These are phyloP conservation scores for Hortaea werneckii DNA, from an alignment of 2,329 filamentous ascomycete species.

Conservation along the genomic window DNA sequence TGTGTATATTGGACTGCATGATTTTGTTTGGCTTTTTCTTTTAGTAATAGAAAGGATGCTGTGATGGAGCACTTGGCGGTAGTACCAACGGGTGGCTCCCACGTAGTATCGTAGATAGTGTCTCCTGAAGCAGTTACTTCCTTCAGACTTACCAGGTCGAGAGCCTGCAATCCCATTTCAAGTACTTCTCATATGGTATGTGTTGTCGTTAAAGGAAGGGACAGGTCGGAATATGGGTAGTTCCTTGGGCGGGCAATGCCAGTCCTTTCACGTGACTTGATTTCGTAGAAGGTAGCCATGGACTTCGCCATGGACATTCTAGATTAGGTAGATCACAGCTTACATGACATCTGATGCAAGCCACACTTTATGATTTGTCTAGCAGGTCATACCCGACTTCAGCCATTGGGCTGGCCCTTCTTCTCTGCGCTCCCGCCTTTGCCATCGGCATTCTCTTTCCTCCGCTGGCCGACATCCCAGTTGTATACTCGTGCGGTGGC, in stretches of 20 bases:
- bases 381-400: background rate
- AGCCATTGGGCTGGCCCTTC: background rate
- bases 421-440: constrained; percentile 8
- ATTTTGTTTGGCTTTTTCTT: background rate
- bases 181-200: no score
- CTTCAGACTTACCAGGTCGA: no score
- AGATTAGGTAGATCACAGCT: no score
- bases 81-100: background rate
- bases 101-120: background rate
- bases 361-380: no score
- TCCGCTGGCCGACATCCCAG: constrained; percentile 93
- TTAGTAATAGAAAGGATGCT: background rate
- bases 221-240: no score
- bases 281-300: no score
- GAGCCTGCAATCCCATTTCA: no score
- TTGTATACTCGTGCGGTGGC: constrained; percentile 97
- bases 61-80: background rate
- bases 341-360: no score
- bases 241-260: no score
- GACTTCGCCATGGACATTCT: no score
- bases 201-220: no score
- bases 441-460: constrained; percentile 68
- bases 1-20: background rate
- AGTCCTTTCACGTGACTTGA: no score
- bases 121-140: background rate